Base-by-base conservation (phyloP, 345 rosid genomes). In the Psidium friedrichsthalianum region DNA sequence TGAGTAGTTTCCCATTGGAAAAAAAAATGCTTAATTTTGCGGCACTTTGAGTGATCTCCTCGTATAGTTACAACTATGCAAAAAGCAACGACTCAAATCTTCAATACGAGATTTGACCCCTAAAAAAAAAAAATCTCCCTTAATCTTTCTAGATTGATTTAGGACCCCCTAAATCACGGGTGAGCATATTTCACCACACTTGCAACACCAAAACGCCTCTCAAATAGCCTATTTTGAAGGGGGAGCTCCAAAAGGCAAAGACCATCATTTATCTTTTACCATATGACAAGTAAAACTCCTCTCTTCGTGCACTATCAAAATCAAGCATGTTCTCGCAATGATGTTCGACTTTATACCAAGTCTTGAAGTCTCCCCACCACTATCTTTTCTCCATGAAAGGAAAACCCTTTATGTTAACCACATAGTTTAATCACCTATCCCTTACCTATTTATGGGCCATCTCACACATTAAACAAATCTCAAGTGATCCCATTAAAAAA, bases 401-500 rank as follows among this genome's bases (percentile, higher is more conserved):
- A 36, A 9, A 18, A 21, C 47, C 47, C 12, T 9, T 8, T 69
- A 10, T 20, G 47, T 18, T 69, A 16, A 69, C 40, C 40, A 40
- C 76, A 29, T 32, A 32, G 40, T 36, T 22, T 69, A 57, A 56
- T 36, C 51, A 58, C 74, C 84, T 21, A 59, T 89, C 91, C 84
- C 32, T 91, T 91, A 64, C 89, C 92, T 87, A 92, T 87, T 85
- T 54, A 82, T 89, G 90, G 89, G 74, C 88, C 88, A 88, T 86
- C 56, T n/a, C 42, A 29, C 54, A 7, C 29, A 22, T 82, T 86
- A 88, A 55, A 88, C 25, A 85, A 83, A 74, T 58, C 52, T 20
- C 85, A 21, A 25, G 29, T 27, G 51, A n/a, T 25, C 74, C 21
- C 40, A 90, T 90, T 84, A 84, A 90, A 52, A 61, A 88, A 89